Evolutionary conservation across 495 filamentous ascomycete genomes (phyloP), one percentile per base, ranked within the genome.

Genomic region (Pyronema omphalodes): DNA sequence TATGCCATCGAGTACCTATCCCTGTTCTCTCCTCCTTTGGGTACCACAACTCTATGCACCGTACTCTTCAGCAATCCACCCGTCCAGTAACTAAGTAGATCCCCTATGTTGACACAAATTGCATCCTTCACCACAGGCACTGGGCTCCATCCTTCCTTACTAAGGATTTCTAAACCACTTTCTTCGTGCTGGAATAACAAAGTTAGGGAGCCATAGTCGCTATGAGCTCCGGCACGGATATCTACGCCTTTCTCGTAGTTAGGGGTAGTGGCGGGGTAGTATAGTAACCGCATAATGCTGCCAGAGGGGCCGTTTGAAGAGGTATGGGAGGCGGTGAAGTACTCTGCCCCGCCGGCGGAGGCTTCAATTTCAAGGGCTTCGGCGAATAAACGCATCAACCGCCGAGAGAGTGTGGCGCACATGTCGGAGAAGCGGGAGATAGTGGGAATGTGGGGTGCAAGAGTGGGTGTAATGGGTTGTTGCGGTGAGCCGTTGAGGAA

Each of bases 101-200:
- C 91, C 2, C 88, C 91, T 35, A 94, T 88, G 61, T 96, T 98
- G 23, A 95, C 79, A 11, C 95, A 71, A 40, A 96, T 87, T 0
- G 91, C 70, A 0, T 70, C 67, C 4, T 78, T 76, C 9, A 67
- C 66, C 0, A 84, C 79, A 5, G 82, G 79, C 0, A 84, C 81
- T 6, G 78, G 68, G 0, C 67, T 70, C 82, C 82, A 85, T 0
- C 63, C 61, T 0, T 61, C 56, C n/a, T 73, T 61, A 1, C 78
- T 80, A 1, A 80, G 75, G 49, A 98, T 86, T 66, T 98, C 89
- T 5, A 98, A 73, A 0, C 91, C 91, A 0, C 84, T 81, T 55
- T 94, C 84, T 0, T 81, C 81, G 0, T 84, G 76, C 60, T 89
- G 86, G 68, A 95, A 86, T 9, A 85, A 72, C 4, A 86, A 70